These are phyloP conservation scores for Hericium rajendrae DNA, from an alignment of 768 basidiomycete species.

Conservation along the genomic window DNA sequence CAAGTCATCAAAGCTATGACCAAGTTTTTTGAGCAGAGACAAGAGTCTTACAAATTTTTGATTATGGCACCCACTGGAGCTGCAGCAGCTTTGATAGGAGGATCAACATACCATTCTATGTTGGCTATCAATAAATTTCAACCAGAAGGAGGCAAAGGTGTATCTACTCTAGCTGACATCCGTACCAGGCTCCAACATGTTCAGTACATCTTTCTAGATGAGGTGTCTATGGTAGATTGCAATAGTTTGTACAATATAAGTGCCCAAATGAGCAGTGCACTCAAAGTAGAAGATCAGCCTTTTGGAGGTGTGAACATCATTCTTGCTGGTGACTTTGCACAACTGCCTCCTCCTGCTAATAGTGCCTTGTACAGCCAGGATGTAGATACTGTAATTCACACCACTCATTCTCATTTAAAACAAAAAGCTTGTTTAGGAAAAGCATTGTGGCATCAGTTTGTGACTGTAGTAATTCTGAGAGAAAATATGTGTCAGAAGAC, in stretches of 20 bases:
- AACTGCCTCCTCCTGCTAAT: constrained; percentile 25
- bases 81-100: constrained; percentile 11
- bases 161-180: neutral
- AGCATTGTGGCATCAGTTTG: constrained; percentile 13
- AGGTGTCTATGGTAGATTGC: constrained; percentile 33
- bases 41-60: too few species aligned
- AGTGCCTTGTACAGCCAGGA: constrained; percentile 13
- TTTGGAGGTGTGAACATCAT: constrained; percentile 34
- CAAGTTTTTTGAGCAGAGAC: too few species aligned
- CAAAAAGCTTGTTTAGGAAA: constrained; percentile 9
- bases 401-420: neutral
- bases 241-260: constrained; percentile 19
- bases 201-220: constrained; percentile 33
- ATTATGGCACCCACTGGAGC: constrained; percentile 15
- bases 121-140: constrained; percentile 2
- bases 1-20: too few species aligned
- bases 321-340: constrained; percentile 40
- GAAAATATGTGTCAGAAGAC: constrained; percentile 14
- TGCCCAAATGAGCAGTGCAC: constrained; percentile 14
- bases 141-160: neutral
- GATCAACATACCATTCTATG: constrained; percentile 16
- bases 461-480: constrained; percentile 12
- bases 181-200: constrained; percentile 16
- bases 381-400: neutral
- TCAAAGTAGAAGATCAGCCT: constrained; percentile 10